Conservation (phyloP, 2,329 filamentous ascomycete genomes). For the Hawksworthiomyces lignivorus region DNA sequence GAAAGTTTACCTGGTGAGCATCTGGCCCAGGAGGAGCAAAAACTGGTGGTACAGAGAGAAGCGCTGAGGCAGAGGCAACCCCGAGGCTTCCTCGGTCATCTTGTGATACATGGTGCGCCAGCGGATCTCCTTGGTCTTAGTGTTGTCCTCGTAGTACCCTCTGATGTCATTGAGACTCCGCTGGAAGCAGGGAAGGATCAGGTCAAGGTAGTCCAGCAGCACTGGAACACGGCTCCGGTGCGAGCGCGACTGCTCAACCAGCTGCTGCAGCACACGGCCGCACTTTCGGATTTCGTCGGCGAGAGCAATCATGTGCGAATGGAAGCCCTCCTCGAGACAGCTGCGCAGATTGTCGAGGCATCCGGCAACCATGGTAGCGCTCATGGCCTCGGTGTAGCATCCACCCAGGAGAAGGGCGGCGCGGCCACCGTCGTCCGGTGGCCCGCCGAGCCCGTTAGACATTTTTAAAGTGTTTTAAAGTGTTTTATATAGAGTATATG, state of each 20-base stretch:
- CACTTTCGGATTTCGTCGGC: slow-evolving; percentile 39
- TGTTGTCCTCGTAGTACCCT: slow-evolving; percentile 41
- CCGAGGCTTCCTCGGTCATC: slow-evolving; percentile 45
- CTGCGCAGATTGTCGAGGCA: slow-evolving; percentile 42
- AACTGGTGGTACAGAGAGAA: slow-evolving; percentile 52
- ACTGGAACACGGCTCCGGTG: slow-evolving; percentile 42
- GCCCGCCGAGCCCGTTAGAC: neutral
- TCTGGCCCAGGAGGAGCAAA: slow-evolving; percentile 38
- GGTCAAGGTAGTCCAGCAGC: slow-evolving; percentile 47
- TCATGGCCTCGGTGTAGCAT: slow-evolving; percentile 47
- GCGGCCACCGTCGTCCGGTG: neutral
- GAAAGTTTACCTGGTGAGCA: slow-evolving; percentile 40
- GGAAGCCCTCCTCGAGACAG: slow-evolving; percentile 34
- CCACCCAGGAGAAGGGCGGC: slow-evolving; percentile 36
- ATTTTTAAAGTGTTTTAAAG: too few species aligned
- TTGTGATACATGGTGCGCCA: slow-evolving; percentile 54
- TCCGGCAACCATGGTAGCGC: slow-evolving; percentile 39
- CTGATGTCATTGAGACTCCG: slow-evolving; percentile 47
- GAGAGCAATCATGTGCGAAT: slow-evolving; percentile 39
- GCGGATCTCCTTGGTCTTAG: slow-evolving; percentile 37
- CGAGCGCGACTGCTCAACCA: slow-evolving; percentile 47
- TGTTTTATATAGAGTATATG: too few species aligned
- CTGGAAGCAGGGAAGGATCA: slow-evolving; percentile 48
- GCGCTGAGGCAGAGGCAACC: slow-evolving; percentile 41
- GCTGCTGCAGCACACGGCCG: slow-evolving; percentile 40